phyloP scores from a whole-genome alignment of 176 grass and related monocot species.

The Zoysia pacifica region DNA sequence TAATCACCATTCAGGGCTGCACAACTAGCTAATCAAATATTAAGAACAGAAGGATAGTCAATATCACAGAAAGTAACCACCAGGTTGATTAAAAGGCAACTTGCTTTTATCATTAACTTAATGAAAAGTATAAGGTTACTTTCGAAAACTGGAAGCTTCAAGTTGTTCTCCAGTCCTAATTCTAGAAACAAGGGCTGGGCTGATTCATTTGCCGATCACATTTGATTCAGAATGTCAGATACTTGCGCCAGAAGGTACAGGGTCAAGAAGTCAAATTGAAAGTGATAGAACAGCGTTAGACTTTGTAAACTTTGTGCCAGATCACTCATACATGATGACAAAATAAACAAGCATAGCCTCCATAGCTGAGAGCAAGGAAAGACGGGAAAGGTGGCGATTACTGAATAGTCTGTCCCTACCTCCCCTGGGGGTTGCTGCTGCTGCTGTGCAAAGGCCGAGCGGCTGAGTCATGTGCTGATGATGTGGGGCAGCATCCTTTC shows the following conservation, averaged over 20 bases:
- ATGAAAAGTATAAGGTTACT: neutral
- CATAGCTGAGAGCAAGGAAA: conserved; percentile 23
- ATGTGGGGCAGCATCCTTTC: conserved; percentile 53
- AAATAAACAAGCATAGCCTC: conserved; percentile 23
- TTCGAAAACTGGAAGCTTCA: neutral
- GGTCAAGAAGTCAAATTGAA: conserved; percentile 24
- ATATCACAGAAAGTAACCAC: conserved; percentile 17
- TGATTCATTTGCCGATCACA: neutral
- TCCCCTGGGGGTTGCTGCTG: conserved; percentile 41
- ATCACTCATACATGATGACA: conserved; percentile 37
- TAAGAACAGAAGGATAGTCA: neutral
- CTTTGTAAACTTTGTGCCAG: conserved; percentile 15
- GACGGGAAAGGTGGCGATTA: conserved; percentile 19
- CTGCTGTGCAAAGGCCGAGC: conserved; percentile 32
- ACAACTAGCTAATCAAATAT: conserved; percentile 15
- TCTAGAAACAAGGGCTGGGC: neutral
- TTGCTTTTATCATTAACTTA: conserved; percentile 20
- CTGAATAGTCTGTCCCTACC: conserved; percentile 33
- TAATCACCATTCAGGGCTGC: neutral
- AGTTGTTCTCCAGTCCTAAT: neutral
- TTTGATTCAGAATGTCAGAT: conserved; percentile 9
- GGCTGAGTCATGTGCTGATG: conserved; percentile 45
- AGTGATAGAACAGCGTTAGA: neutral
- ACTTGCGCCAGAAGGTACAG: neutral
- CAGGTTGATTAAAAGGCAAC: conserved; percentile 23